Conservation (phyloP, 371 early-diverging fungal species). For the Lichtheimia hyalospora region DNA sequence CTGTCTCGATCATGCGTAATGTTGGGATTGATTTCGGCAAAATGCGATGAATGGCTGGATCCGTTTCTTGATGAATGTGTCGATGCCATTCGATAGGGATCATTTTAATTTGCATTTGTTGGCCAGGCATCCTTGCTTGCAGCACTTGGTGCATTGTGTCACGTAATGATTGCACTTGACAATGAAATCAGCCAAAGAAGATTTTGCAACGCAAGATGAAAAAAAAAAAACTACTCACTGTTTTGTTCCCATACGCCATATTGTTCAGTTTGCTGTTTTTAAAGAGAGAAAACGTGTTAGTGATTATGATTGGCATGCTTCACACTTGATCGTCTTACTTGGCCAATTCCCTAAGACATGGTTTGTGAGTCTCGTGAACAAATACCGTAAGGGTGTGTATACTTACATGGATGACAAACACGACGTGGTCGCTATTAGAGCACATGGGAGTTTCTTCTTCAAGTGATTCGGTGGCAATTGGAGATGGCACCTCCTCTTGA, state of each 20-base stretch:
- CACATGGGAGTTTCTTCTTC: background rate
- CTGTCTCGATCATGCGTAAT: constrained; percentile 56
- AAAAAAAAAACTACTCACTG: constrained; percentile 19
- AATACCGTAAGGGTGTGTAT: background rate
- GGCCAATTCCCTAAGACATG: constrained; percentile 60
- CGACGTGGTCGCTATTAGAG: constrained; percentile 34
- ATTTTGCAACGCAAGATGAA: background rate
- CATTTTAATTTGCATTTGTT: constrained; percentile 45
- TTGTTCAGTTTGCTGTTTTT: constrained; percentile 49
- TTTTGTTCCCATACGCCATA: constrained; percentile 59
- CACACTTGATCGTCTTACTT: constrained; percentile 21
- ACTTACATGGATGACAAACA: constrained; percentile 65
- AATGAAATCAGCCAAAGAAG: background rate
- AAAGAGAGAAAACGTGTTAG: background rate
- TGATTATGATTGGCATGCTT: background rate
- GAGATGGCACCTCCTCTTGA: background rate
- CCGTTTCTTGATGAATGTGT: constrained; percentile 54
- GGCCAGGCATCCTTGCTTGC: constrained; percentile 49
- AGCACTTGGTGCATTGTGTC: constrained; percentile 52
- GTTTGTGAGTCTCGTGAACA: background rate
- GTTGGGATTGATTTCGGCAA: constrained; percentile 64
- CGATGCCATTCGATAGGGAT: constrained; percentile 57
- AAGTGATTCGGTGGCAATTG: background rate
- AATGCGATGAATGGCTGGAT: constrained; percentile 41
- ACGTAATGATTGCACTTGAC: constrained; percentile 47